Conservation (phyloP, 2,329 filamentous ascomycete species). For the Aspergillus nomiae region DNA sequence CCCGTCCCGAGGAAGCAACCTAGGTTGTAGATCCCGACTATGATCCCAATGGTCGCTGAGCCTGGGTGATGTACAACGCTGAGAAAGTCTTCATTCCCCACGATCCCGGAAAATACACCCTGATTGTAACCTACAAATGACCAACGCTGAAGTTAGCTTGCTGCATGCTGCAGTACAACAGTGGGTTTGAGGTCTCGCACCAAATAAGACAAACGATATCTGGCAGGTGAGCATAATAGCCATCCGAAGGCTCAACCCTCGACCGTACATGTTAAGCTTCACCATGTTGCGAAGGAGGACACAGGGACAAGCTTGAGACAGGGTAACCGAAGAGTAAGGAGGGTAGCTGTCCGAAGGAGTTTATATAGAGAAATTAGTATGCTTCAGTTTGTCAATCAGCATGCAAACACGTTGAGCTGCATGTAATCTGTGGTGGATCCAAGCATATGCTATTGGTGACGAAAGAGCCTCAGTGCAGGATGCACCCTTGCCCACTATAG, state of each 20-base stretch:
- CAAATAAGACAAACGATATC: slow-evolving; percentile 30
- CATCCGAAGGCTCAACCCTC: slow-evolving; percentile 29
- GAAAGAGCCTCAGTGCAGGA: slow-evolving; percentile 9
- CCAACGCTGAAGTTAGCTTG: slow-evolving; percentile 8
- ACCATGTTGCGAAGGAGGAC: slow-evolving; percentile 18
- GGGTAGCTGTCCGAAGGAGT: slow-evolving; percentile 1
- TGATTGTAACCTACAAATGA: slow-evolving; percentile 48
- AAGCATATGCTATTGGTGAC: slow-evolving; percentile 1
- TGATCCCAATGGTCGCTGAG: slow-evolving; percentile 43
- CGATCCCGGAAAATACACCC: slow-evolving; percentile 52
- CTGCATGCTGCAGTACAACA: slow-evolving; percentile 3
- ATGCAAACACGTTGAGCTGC: slow-evolving; percentile 21
- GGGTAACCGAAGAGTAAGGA: not conserved
- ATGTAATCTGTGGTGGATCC: slow-evolving; percentile 2
- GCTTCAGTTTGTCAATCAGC: slow-evolving; percentile 15
- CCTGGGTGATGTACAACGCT: slow-evolving; percentile 41
- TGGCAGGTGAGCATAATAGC: slow-evolving; percentile 28
- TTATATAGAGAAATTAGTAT: slow-evolving; percentile 13
- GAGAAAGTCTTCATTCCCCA: slow-evolving; percentile 50
- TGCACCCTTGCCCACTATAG: slow-evolving; percentile 5
- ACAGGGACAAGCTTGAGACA: not conserved
- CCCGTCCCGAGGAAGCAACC: slow-evolving; percentile 44
- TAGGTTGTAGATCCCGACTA: slow-evolving; percentile 48
- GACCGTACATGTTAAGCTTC: slow-evolving; percentile 29
- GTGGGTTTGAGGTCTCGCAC: slow-evolving; percentile 13